A percentile compares a stretch with the other conserved stretches of the same genome.
Conservation (phyloP, 306 rosid genomes). For the Cyclanthera cordifolia region DNA sequence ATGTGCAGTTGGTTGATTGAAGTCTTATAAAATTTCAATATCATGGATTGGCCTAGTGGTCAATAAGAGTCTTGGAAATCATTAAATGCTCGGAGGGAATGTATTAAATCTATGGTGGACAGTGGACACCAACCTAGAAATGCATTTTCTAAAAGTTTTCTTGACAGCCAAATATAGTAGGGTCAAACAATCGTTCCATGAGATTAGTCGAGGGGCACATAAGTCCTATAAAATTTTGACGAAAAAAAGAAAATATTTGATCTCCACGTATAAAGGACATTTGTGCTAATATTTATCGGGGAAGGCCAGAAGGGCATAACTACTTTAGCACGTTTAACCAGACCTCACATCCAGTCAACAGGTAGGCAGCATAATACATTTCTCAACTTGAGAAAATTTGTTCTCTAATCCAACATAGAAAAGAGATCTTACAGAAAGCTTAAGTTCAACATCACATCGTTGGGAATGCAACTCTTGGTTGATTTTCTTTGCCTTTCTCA, state of each 20-base stretch:
- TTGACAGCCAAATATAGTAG: too few relatives aligned
- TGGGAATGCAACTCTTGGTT: constrained; percentile 78
- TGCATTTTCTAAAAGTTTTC: too few relatives aligned
- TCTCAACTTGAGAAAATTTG: neutral
- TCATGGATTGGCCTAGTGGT: too few relatives aligned
- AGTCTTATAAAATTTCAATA: neutral
- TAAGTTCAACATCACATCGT: constrained; percentile 74
- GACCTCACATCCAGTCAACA: constrained; percentile 7
- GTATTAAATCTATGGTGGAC: too few relatives aligned
- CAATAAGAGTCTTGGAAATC: too few relatives aligned
- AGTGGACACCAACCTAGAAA: too few relatives aligned
- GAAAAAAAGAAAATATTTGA: neutral
- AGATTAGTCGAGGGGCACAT: too few relatives aligned
- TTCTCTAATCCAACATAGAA: neutral
- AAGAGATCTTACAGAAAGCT: constrained; percentile 64
- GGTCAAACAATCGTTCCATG: too few relatives aligned
- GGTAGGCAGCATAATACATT: neutral
- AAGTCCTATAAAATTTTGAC: too few relatives aligned
- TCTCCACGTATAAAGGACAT: neutral
- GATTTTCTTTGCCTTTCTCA: constrained; percentile 63
- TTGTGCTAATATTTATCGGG: neutral
- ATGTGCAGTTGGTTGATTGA: neutral
- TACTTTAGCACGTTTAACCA: neutral
- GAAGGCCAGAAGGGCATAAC: neutral
- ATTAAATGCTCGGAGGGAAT: too few relatives aligned